Evolutionary conservation across 495 filamentous ascomycete species (phyloP), one percentile per base, ranked within the genome.

Genomic region (Podospora comata): DNA sequence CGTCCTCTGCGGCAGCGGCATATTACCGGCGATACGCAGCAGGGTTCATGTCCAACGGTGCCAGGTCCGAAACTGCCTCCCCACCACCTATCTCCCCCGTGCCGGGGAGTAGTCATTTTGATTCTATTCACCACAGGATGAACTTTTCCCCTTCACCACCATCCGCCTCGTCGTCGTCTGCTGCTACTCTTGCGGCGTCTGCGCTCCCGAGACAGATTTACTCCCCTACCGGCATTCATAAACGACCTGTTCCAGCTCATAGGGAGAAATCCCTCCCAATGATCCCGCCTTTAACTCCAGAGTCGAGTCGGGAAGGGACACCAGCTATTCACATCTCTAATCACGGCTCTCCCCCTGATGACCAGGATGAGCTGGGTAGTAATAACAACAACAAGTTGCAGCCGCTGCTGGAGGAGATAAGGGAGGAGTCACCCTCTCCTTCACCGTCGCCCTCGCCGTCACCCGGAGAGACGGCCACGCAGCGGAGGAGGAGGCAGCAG

Each of bases 251-350:
- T 5, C 60, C 18, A 3, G 60, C 2, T 20, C 65, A 48, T 27
- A 64, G 32, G 5, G 72, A 79, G 34, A 78, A 78, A 61, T 61
- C 70, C 15, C 69, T 79, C 2, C 77, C 77, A 28, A 66, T 81
- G 18, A 83, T 80, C 53, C 81, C 80, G 7, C 77, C 77, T 32
- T 66, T 81, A 15, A 83, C 80, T 53, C 81, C 80, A 5, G 77
- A 80, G 62, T 74, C 68, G 62, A 74, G 75, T 61, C 56, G 72
- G 61, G 75, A 76, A 9, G 64, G 60, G 20, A 77, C 70, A 0
- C 67, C 74, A 1, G 56, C 60, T 2, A 55, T 68, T 27, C 71
- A 71, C 54, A 23, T 65, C 26, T 72, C 68, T 34, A 68, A 67
- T 65, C 32, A 70, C 2, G 55, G 67, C 19, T 32, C 18, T 68